Percentiles rank a stretch among this genome's conserved stretches.
Evolutionary conservation across 176 grass and related monocot species (phyloP).

Genomic region (Avena insularis): DNA sequence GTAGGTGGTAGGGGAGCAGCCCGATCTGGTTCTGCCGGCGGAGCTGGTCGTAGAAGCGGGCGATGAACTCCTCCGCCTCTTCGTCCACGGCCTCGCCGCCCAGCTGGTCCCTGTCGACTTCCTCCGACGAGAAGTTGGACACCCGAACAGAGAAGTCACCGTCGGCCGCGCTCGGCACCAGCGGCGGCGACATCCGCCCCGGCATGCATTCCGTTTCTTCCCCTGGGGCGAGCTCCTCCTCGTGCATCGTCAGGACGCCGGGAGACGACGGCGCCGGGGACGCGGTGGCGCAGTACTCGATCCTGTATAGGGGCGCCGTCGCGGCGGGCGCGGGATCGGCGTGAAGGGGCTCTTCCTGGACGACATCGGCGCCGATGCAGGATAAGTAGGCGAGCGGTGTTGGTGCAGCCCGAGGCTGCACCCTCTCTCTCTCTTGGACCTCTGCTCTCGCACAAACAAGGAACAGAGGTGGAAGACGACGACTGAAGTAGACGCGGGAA

Average conservation of each 20-base stretch:
- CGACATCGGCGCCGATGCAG: slow-evolving; percentile 47
- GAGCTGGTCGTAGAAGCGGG: slow-evolving; percentile 87
- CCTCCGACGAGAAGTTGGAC: slow-evolving; percentile 61
- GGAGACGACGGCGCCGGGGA: slow-evolving; percentile 46
- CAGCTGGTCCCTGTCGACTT: slow-evolving; percentile 25
- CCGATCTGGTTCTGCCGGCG: slow-evolving; percentile 66
- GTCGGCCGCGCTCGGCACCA: background rate
- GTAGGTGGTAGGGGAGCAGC: slow-evolving; percentile 56
- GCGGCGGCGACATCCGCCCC: slow-evolving; percentile 34
- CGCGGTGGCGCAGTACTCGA: slow-evolving; percentile 57
- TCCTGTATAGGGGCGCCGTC: slow-evolving; percentile 35
- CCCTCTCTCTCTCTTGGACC: too few species aligned
- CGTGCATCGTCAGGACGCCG: background rate
- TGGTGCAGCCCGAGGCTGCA: too few species aligned
- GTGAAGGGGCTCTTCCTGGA: background rate
- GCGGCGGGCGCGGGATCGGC: background rate
- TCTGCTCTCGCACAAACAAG: too few species aligned
- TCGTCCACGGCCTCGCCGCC: slow-evolving; percentile 59
- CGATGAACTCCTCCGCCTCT: slow-evolving; percentile 95
- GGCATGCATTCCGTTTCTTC: slow-evolving; percentile 43
- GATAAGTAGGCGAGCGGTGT: slow-evolving; percentile 64
- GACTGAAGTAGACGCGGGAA: too few species aligned
- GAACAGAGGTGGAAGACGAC: too few species aligned
- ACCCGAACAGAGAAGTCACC: slow-evolving; percentile 60
- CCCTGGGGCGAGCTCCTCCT: slow-evolving; percentile 53